Evolutionary conservation across 805 yeast genomes (phyloP).

Genomic region (Kurtzmaniella cleridarum): DNA sequence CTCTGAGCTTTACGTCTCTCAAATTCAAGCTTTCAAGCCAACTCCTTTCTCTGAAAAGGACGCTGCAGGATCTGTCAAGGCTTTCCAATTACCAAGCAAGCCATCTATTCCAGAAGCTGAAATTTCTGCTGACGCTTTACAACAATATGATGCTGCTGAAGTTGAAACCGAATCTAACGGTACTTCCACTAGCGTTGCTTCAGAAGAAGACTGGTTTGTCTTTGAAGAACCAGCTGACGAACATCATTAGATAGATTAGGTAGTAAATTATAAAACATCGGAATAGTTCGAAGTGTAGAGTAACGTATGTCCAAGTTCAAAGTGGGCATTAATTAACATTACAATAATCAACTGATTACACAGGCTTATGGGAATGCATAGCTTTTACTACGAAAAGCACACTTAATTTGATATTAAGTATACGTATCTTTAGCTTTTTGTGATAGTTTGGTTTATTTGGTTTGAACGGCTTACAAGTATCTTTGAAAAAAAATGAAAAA

Average conservation of each 20-base stretch:
- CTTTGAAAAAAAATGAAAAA: too few species aligned
- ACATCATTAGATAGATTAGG: constrained; percentile 35
- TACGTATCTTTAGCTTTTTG: too few species aligned
- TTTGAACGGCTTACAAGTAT: too few species aligned
- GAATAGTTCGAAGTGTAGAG: background rate
- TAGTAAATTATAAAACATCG: background rate
- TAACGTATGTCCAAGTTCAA: too few species aligned
- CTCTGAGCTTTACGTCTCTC: constrained; percentile 81
- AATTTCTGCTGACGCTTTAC: constrained; percentile 61
- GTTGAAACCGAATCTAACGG: constrained; percentile 59
- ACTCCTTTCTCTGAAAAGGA: constrained; percentile 66
- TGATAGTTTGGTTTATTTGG: too few species aligned
- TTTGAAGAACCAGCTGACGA: constrained; percentile 62
- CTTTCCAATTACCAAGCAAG: constrained; percentile 77
- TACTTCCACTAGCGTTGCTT: constrained; percentile 29
- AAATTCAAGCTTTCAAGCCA: constrained; percentile 86
- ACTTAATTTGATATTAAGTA: too few species aligned
- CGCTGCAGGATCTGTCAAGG: constrained; percentile 72
- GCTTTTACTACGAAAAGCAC: too few species aligned
- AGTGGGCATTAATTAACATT: too few species aligned
- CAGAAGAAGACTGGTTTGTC: constrained; percentile 76
- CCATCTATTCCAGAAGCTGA: constrained; percentile 73
- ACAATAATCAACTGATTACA: too few species aligned
- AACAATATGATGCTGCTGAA: constrained; percentile 60
- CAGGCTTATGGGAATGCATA: too few species aligned